Evolutionary conservation across 1,139 yeast species (phyloP).

Genomic region (Blastobotrys raffinosifermentans): DNA sequence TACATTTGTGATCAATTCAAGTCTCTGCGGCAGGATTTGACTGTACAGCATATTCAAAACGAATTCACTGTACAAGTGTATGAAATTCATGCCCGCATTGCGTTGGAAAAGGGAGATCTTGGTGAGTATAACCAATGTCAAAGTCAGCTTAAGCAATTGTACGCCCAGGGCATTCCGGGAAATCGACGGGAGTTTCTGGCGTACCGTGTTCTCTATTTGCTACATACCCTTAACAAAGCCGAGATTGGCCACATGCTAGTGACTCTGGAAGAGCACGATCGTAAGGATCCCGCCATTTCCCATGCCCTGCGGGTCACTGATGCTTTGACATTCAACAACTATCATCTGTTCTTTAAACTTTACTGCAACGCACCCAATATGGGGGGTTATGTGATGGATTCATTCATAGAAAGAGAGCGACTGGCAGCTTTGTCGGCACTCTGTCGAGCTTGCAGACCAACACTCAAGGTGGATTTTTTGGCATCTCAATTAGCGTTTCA

Average conservation of each 20-base stretch:
- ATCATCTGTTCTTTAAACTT: conserved; percentile 46
- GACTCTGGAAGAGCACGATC: conserved; percentile 22
- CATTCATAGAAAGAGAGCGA: conserved; percentile 52
- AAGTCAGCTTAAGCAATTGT: conserved; percentile 61
- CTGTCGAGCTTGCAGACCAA: conserved; percentile 53
- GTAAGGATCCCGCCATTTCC: conserved; percentile 31
- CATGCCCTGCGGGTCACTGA: conserved; percentile 44
- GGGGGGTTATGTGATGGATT: conserved; percentile 41
- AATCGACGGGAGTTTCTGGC: conserved; percentile 59
- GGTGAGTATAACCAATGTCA: conserved; percentile 97
- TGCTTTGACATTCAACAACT: conserved; percentile 44
- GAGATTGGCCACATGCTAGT: conserved; percentile 29
- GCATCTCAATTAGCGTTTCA: conserved; percentile 44
- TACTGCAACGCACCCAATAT: conserved; percentile 39
- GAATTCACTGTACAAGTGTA: conserved; percentile 75
- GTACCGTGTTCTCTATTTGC: conserved; percentile 69
- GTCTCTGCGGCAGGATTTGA: conserved; percentile 85
- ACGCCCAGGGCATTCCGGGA: conserved; percentile 39
- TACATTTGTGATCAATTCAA: conserved; percentile 87
- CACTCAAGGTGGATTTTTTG: conserved; percentile 43
- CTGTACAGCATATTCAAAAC: conserved; percentile 83
- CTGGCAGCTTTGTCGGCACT: conserved; percentile 54
- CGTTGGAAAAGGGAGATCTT: conserved; percentile 72
- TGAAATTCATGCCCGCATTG: conserved; percentile 82
- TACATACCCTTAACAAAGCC: conserved; percentile 62